phyloP scores from a whole-genome alignment of 2,329 filamentous ascomycete species.

The Neobulgaria alba region DNA sequence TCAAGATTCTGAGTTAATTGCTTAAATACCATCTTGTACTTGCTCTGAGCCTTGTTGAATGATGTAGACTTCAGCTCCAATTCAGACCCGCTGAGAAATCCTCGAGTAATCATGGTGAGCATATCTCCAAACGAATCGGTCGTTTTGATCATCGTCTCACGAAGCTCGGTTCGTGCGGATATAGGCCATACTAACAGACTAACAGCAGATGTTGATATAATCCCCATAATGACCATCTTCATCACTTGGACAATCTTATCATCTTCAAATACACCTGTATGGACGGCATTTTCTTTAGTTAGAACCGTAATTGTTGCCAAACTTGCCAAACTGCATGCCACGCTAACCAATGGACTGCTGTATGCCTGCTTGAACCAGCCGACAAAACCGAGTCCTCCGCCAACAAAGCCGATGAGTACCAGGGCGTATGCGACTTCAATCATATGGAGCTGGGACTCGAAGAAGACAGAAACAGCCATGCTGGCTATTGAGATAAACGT shows the following conservation, averaged over 20 bases:
- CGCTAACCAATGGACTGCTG: constrained; percentile 72
- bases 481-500: constrained; percentile 69
- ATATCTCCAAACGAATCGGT: constrained; percentile 73
- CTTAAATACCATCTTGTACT: constrained; percentile 59
- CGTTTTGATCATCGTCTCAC: constrained; percentile 63
- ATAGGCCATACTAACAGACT: constrained; percentile 72
- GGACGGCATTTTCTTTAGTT: constrained; percentile 84
- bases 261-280: constrained; percentile 71
- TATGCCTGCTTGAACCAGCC: constrained; percentile 80
- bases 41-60: constrained; percentile 52
- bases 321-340: constrained; percentile 76
- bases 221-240: constrained; percentile 76
- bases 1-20: constrained; percentile 68
- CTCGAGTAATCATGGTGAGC: constrained; percentile 70
- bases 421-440: constrained; percentile 67
- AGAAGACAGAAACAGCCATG: constrained; percentile 80
- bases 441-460: constrained; percentile 57
- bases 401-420: constrained; percentile 75
- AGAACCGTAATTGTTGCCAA: constrained; percentile 84
- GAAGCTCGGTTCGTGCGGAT: constrained; percentile 66
- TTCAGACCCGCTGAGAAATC: constrained; percentile 77
- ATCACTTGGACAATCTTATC: constrained; percentile 74
- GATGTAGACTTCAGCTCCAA: constrained; percentile 61
- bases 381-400: constrained; percentile 77
- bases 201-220: constrained; percentile 60